Conservation (phyloP, 768 basidiomycete species). For the Termitomyces sp. region DNA sequence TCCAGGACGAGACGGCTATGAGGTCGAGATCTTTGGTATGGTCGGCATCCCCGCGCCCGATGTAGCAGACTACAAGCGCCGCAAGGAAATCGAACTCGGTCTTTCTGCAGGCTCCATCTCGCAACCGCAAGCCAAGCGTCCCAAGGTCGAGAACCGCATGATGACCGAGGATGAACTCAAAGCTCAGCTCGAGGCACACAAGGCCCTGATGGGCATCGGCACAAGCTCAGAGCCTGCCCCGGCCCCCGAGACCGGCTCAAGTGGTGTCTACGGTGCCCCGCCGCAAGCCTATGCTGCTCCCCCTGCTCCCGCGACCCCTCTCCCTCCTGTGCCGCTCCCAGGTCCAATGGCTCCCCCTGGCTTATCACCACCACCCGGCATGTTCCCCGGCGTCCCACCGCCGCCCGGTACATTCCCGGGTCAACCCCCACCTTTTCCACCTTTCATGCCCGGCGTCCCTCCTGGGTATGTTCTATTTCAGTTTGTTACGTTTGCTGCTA, state of each 20-base stretch:
- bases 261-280: constrained; percentile 68
- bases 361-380: constrained; percentile 31
- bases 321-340: constrained; percentile 26
- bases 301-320: constrained; percentile 21
- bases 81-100: constrained; percentile 92
- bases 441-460: constrained; percentile 28
- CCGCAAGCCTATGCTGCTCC: constrained; percentile 64
- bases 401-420: constrained; percentile 36
- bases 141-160: constrained; percentile 71
- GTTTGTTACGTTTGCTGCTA: constrained; percentile 7
- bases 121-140: constrained; percentile 74
- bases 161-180: constrained; percentile 80
- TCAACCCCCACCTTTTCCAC: constrained; percentile 47
- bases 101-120: constrained; percentile 77
- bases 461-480: constrained; percentile 40
- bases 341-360: constrained; percentile 22
- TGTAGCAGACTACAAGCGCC: constrained; percentile 91
- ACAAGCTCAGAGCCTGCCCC: constrained; percentile 31
- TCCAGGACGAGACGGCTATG: constrained; percentile 94
- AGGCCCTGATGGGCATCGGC: constrained; percentile 78
- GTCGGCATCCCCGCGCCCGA: constrained; percentile 95
- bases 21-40: constrained; percentile 99
- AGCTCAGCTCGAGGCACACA: constrained; percentile 84
- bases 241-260: constrained; percentile 34
- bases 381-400: constrained; percentile 37